These are phyloP conservation scores for Coprinopsis sp. DNA, from an alignment of 768 basidiomycete species.

Conservation along the genomic window DNA sequence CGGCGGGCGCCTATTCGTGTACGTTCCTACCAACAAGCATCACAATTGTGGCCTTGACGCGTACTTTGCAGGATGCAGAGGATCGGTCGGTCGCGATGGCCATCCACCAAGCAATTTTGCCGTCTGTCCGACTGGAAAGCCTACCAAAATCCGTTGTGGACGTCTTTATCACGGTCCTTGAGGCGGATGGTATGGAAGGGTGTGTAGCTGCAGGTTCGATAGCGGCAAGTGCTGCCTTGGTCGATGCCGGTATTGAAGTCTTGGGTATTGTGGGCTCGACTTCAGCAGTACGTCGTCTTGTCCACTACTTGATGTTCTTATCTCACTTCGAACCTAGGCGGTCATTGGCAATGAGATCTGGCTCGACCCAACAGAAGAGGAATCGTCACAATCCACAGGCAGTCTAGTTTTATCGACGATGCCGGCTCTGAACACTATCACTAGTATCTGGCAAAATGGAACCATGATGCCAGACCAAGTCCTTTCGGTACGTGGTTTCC, in stretches of 20 bases:
- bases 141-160: conserved; percentile 96
- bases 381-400: conserved; percentile 52
- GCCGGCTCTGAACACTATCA: conserved; percentile 81
- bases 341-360: conserved; percentile 55
- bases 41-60: conserved; percentile 9
- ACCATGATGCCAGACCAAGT: conserved; percentile 49
- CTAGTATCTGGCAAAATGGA: conserved; percentile 85
- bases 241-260: conserved; percentile 91
- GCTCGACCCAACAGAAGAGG: conserved; percentile 78
- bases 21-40: conserved; percentile 24
- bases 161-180: conserved; percentile 83
- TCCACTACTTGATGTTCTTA: not conserved
- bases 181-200: conserved; percentile 88
- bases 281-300: conserved; percentile 53
- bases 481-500: conserved; percentile 44
- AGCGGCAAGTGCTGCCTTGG: conserved; percentile 86
- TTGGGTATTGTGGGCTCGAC: conserved; percentile 83
- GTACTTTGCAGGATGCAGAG: conserved; percentile 77
- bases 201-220: conserved; percentile 83
- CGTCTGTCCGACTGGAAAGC: conserved; percentile 81
- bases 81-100: conserved; percentile 79
- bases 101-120: conserved; percentile 79
- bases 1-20: conserved; percentile 86
- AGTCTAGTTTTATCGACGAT: conserved; percentile 79
- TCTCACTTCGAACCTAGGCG: conserved; percentile 37